A percentile compares a stretch with the other conserved stretches of the same genome.
Conservation (phyloP, 164 flowering plant genomes). For the Warburgia ugandensis region DNA sequence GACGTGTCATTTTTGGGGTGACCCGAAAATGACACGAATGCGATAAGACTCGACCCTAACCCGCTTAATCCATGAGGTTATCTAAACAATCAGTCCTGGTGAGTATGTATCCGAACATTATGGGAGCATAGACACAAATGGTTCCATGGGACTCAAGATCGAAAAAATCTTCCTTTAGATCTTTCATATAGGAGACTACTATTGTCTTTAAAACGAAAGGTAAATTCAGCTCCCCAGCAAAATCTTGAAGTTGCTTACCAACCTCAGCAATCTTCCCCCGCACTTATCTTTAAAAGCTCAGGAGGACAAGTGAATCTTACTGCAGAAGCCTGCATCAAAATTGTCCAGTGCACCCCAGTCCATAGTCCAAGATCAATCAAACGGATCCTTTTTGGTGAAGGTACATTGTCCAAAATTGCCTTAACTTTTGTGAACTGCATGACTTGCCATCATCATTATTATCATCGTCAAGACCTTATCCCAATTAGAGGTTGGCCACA, state of each 20-base stretch:
- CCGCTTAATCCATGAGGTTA: constrained; percentile 16
- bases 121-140: constrained; percentile 23
- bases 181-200: constrained; percentile 23
- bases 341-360: constrained; percentile 32
- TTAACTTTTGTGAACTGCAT: constrained; percentile 38
- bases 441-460: constrained; percentile 22
- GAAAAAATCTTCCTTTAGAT: constrained; percentile 33
- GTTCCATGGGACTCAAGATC: constrained; percentile 33
- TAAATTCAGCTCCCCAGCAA: constrained; percentile 30
- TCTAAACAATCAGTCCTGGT: background rate
- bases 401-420: constrained; percentile 32
- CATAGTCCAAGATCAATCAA: constrained; percentile 37
- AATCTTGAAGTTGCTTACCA: constrained; percentile 23
- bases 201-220: constrained; percentile 29
- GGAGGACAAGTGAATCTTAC: constrained; percentile 14
- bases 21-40: too few relatives aligned
- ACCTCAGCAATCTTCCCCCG: constrained; percentile 21
- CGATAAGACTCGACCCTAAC: too few relatives aligned
- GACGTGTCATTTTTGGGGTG: too few relatives aligned
- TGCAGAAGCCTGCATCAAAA: constrained; percentile 47
- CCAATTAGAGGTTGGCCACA: too few relatives aligned
- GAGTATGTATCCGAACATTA: constrained; percentile 8
- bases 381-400: constrained; percentile 32
- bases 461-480: too few relatives aligned
- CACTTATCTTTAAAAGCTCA: constrained; percentile 43